Evolutionary conservation across 192 early-diverging fungal species (phyloP).

Genomic region (Phlyctochytrium planicorne): DNA sequence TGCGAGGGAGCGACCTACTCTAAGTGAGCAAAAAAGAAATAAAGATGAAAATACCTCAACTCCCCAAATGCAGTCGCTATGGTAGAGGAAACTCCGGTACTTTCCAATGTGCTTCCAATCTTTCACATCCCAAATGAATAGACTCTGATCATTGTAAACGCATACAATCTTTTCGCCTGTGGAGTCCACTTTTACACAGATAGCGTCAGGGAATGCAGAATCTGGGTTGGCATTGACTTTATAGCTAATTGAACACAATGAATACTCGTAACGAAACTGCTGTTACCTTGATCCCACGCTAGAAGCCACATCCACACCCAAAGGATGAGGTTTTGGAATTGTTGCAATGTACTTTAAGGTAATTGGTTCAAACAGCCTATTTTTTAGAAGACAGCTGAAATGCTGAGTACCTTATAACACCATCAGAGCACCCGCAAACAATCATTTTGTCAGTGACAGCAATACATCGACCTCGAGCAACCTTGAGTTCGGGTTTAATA

Average conservation of each 20-base stretch:
- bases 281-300: constrained; percentile 21
- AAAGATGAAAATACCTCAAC: constrained; percentile 64
- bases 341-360: constrained; percentile 71
- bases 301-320: constrained; percentile 54
- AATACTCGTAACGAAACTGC: background rate
- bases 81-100: constrained; percentile 63
- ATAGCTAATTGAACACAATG: constrained; percentile 2
- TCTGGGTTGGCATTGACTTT: constrained; percentile 25
- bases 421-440: constrained; percentile 73
- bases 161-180: constrained; percentile 50
- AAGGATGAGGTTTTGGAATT: constrained; percentile 67
- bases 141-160: constrained; percentile 69
- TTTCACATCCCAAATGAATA: constrained; percentile 72
- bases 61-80: constrained; percentile 81
- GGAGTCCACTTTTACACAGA: constrained; percentile 60
- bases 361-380: constrained; percentile 68
- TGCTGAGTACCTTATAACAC: constrained; percentile 59
- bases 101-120: constrained; percentile 55
- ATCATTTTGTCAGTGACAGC: constrained; percentile 57
- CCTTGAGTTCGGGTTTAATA: constrained; percentile 36
- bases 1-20: no score
- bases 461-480: constrained; percentile 62
- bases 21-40: no score
- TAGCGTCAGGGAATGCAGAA: constrained; percentile 55
- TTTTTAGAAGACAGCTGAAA: background rate